A percentile compares a stretch with the other conserved stretches of the same genome.
Conservation (phyloP, 2,329 filamentous ascomycete genomes). For the Aspergillus unguis region DNA sequence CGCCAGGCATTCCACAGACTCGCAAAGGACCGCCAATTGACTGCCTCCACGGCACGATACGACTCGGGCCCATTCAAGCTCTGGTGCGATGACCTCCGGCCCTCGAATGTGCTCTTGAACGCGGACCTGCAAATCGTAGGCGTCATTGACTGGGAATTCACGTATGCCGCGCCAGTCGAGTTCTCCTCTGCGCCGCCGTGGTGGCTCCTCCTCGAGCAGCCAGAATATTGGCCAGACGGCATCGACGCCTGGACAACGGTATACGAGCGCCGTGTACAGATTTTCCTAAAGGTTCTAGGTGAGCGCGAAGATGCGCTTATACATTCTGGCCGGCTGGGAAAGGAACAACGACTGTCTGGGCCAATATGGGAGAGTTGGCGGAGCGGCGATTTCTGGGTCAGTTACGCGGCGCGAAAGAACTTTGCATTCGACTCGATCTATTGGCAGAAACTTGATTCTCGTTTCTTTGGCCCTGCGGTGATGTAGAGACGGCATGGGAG, state of each 20-base stretch:
- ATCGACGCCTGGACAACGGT: not conserved
- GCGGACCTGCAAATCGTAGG: conserved; percentile 13
- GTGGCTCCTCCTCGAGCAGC: conserved; percentile 15
- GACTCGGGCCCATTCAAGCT: conserved; percentile 23
- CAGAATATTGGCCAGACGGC: not conserved
- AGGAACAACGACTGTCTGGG: too few relatives aligned
- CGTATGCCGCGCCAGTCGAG: conserved; percentile 19
- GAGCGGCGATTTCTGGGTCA: too few relatives aligned
- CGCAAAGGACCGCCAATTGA: conserved; percentile 11
- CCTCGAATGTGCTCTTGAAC: conserved; percentile 18
- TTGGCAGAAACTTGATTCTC: too few relatives aligned
- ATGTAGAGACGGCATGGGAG: too few relatives aligned
- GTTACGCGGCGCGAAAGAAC: too few relatives aligned
- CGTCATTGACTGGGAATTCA: conserved; percentile 24
- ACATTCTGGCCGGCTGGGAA: too few relatives aligned
- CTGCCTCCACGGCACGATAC: not conserved
- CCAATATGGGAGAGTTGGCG: too few relatives aligned
- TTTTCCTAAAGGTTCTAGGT: not conserved
- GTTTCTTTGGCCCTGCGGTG: too few relatives aligned
- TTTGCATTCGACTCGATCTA: too few relatives aligned
- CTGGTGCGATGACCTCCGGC: conserved; percentile 24
- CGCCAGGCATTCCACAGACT: conserved; percentile 21
- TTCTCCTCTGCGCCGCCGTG: conserved; percentile 20
- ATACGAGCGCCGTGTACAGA: not conserved
- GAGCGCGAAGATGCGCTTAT: not conserved